phyloP scores from a whole-genome alignment of 2,329 filamentous ascomycete species.

The Chaetomium globosum region DNA sequence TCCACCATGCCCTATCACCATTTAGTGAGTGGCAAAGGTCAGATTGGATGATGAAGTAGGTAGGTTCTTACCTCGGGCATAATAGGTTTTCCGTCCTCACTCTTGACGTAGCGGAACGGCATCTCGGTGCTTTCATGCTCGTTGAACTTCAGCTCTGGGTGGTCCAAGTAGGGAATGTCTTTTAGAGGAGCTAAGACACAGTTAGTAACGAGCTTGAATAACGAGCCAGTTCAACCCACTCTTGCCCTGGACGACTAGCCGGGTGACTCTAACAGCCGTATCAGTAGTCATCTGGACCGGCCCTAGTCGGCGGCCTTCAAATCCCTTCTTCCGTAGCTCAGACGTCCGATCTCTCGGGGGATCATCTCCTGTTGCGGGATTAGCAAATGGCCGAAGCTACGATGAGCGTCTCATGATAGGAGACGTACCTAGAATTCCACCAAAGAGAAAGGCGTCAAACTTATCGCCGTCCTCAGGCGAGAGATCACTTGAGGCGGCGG shows the following conservation, averaged over 20 bases:
- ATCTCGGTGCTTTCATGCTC: conserved; percentile 94
- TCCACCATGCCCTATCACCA: conserved; percentile 86
- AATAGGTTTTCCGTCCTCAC: conserved; percentile 72
- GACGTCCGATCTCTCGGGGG: conserved; percentile 92
- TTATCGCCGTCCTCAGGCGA: conserved; percentile 76
- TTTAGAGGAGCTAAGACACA: conserved; percentile 67
- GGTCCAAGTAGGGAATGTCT: conserved; percentile 79
- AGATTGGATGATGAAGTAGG: conserved; percentile 30
- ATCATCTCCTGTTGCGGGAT: conserved; percentile 70
- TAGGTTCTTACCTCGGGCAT: conserved; percentile 76
- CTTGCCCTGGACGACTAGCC: conserved; percentile 82
- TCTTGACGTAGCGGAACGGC: conserved; percentile 94
- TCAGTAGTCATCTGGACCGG: conserved; percentile 98
- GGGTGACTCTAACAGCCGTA: conserved; percentile 90
- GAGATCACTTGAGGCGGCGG: conserved; percentile 77
- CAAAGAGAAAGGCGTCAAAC: conserved; percentile 94
- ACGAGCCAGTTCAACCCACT: conserved; percentile 53
- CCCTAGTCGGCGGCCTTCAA: conserved; percentile 80
- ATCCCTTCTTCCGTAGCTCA: conserved; percentile 93
- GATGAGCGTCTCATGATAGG: neutral
- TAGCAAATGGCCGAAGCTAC: conserved; percentile 10
- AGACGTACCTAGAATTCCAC: conserved; percentile 82
- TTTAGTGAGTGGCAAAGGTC: conserved; percentile 6
- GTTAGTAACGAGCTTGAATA: neutral
- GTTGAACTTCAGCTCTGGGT: conserved; percentile 86